Evolutionary conservation across 495 filamentous ascomycete species (phyloP), one percentile per base, ranked within the genome.

Genomic region (Xylaria cubensis): DNA sequence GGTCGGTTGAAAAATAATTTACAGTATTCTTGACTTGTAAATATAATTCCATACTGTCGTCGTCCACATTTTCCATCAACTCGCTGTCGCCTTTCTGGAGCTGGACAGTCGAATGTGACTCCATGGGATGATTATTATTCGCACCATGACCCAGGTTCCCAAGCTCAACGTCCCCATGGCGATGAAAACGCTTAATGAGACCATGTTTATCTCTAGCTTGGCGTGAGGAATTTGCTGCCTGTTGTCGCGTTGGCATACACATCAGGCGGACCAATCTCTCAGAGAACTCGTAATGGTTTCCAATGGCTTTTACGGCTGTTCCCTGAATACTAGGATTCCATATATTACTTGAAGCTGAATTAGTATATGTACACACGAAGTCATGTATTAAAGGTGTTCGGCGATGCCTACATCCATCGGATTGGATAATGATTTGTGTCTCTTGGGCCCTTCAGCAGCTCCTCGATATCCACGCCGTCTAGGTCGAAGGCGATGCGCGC

Each of bases 341-440:
- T n/a, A 94, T 86, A 73, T 94, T 92, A 67, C 90, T 92, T 69
- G 48, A 46, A 13, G 39, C 8, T 24, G 3, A 41, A 17, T 74
- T 44, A 75, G 75, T 51, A 42, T 74, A 48, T 77, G 6, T 29
- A 66, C 58, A 69, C 55, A 67, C 13, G 51, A 39, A 41, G 29
- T 50, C 17, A 7, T 44, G 7, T 44, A 24, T 21, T 17, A 0
- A 4, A n/a, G 36, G 1, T 12, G n/a, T 46, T 39, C 26, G 24
- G 58, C 9, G 64, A 78, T 61, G n/a, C 87, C 78, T 84, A 91
- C 89, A 94, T 93, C 92, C 92, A 95, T 78, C 92, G 78, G 7
- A 85, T 78, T 44, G 82, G 81, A 46, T 77, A 76, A 17, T 65
- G 58, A 32, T 48, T 67, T 44, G 56, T 36, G 42, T 75, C 70